Evolutionary conservation across 2,329 filamentous ascomycete genomes (phyloP), one percentile per base, ranked within the genome.

Genomic region (Neonectria coccinea): DNA sequence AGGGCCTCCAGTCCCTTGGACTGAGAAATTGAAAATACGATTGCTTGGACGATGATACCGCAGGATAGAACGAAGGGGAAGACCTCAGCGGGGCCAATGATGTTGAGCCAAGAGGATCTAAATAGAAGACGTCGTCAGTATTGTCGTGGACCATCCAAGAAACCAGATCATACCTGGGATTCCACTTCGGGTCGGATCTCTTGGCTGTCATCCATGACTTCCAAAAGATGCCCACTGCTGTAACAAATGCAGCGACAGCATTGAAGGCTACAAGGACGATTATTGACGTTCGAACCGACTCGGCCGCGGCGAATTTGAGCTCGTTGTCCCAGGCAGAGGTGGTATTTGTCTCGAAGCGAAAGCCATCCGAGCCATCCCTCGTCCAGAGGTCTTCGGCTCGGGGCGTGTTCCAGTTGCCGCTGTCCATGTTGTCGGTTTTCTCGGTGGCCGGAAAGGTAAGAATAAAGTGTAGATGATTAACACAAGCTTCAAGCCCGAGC

Each of bases 261-360:
- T 90, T 91, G 79, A 90, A 89, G 59, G 81, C 78, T 39, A 88
- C 85, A 59, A 90, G 80, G 64, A 89, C 87, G 60, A 90, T 85
- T 47, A 86, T 87, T 25, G 87, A 89, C 18, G 85, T 88, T 69
- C 88, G 82, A 71, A 89, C 81, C 36, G 87, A 89, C 71, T 84
- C 88, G 66, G 83, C 83, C 16, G 83, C 81, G 31, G 82, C 81
- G 67, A 87, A 85, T 62, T 79, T 81, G 68, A 88, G 80, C 67
- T 86, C 75, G 70, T 85, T 84, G 69, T 85, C 81, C 66, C 86
- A 75, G 42, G 80, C 76, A 42, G 81, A 80, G 6, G 83, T 82
- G 33, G 79, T 77, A 73, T 84, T 86, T 69, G 72, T 66, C 63
- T 73, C 71, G 62, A 76, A 77, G 33, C 68, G 65, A 58, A 78